Evolutionary conservation across 371 early-diverging fungal genomes (phyloP), one percentile per base, ranked within the genome.

Genomic region (Lichtheimia corymbifera): DNA sequence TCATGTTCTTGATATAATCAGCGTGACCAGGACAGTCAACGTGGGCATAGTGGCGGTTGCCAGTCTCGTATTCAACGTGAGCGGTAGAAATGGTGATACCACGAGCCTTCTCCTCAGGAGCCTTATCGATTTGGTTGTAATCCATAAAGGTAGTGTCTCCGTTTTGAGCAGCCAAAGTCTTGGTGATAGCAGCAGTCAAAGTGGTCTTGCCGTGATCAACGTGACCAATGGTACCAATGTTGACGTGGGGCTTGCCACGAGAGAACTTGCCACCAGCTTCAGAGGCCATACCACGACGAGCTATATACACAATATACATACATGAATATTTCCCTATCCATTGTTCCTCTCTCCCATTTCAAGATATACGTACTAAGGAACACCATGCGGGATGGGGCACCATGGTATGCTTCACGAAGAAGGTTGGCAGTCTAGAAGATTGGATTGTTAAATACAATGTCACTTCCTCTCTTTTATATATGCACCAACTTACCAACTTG

Each of bases 1-100:
- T 98, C 98, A 99, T 99, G 90, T 99, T 99, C 90, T 99, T 99
- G 76, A 99, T 95, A 83, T 98, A 99, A 89, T 99, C 99, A 65
- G 95, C 95, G 90, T 99, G 99, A 51, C 99, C 99, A 54, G 99
- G 99, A 82, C 99, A 99, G 82, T 99, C 99, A n/a, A 98, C 93
- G 80, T 95, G 96, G 28, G 96, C 96, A 68, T 97, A 97, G 79
- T 97, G 98, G 56, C 97, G 86, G 68, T 74, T 84, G 50, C 59
- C 69, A 20, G 97, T 98, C 81, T 97, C 91, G 67, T 96, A 97
- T 77, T 98, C 97, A 63, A 97, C 94, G 77, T 97, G 97, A 18
- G 98, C 93, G 14, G 95, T 93, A 64, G 90, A 90, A 68, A 97
- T 97, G 56, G 98, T 98, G 76, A 98, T 97, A 83, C 97, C 98